Evolutionary conservation across 2,329 filamentous ascomycete genomes (phyloP).

Genomic region (Fusarium aywerte): DNA sequence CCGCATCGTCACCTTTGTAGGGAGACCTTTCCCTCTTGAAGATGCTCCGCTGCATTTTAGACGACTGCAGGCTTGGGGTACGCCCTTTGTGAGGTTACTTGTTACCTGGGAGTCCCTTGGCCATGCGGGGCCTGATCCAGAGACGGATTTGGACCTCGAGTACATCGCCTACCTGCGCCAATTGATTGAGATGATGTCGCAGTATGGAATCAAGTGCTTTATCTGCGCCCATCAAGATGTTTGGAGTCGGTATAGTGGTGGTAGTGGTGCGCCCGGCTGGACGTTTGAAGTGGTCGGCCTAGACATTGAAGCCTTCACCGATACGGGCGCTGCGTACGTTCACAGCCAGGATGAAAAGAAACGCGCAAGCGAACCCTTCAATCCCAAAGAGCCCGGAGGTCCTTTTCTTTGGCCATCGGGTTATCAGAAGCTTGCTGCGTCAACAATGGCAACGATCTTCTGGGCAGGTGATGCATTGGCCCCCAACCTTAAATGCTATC

Average conservation of each 20-base stretch:
- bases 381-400: conserved; percentile 50
- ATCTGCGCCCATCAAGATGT: conserved; percentile 58
- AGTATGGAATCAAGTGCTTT: conserved; percentile 55
- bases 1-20: conserved; percentile 53
- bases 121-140: conserved; percentile 48
- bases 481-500: conserved; percentile 43
- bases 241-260: conserved; percentile 57
- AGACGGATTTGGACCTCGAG: conserved; percentile 50
- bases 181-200: conserved; percentile 53
- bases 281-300: conserved; percentile 56
- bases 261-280: conserved; percentile 56
- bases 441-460: conserved; percentile 48
- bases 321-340: conserved; percentile 51
- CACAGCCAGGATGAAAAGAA: conserved; percentile 51
- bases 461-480: conserved; percentile 48
- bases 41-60: conserved; percentile 55
- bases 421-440: conserved; percentile 53
- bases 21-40: conserved; percentile 53
- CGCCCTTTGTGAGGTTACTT: conserved; percentile 54
- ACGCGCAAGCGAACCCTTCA: conserved; percentile 38
- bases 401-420: conserved; percentile 54
- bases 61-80: conserved; percentile 53
- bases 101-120: conserved; percentile 58
- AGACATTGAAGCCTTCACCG: conserved; percentile 52
- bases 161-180: conserved; percentile 53